Base-by-base conservation (phyloP, 306 rosid species). In the Acacia confusa region DNA sequence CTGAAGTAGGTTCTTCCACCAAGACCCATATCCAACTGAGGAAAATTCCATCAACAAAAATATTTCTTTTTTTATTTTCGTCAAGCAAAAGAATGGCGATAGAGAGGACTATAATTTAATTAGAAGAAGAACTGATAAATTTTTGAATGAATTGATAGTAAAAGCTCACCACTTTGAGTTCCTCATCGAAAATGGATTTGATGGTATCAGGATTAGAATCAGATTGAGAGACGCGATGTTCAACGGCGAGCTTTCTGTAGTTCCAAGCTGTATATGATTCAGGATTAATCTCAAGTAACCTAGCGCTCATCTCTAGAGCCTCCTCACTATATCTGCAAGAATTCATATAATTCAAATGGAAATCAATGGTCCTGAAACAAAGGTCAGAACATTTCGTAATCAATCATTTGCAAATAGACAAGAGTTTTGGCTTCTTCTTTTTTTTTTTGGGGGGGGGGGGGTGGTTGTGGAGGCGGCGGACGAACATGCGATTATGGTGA, bases 211-310 rank as follows among this genome's bases (percentile, higher is more conserved):
- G 79, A 85, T 92, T 88, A 30, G 94, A 80, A 43, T 86, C 82
- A 34, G 91, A 53, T 53, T 73, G 85, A 68, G 87, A 80, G 83
- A 93, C 86, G 17, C 34, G 45, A 28, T 85, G 87, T 77, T 93
- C 85, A 43, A 93, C 91, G 13, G 94, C 92, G 74, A 96, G 91
- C 74, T 92, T 96, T 71, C 97, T 79, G 77, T 90, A 96, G 77
- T 93, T 95, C 99, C 98, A 93, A 77, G 96, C 98, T 1, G 99
- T 92, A 85, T 90, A 91, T 10, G 88, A 87, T 66, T 95, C 97
- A 30, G 97, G 99, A 87, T 90, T 95, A 60, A 44, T 81, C 83
- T 89, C 92, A 41, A 95, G 88, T 9, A 92, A 91, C 90, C 84
- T 88, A 20, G 92, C 88, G 76, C 88, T 92, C 8, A 84, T 71